A percentile compares a stretch with the other conserved stretches of the same genome.
phyloP scores from a whole-genome alignment of 1,284 basidiomycete species.

The Sporisorium scitamineum region DNA sequence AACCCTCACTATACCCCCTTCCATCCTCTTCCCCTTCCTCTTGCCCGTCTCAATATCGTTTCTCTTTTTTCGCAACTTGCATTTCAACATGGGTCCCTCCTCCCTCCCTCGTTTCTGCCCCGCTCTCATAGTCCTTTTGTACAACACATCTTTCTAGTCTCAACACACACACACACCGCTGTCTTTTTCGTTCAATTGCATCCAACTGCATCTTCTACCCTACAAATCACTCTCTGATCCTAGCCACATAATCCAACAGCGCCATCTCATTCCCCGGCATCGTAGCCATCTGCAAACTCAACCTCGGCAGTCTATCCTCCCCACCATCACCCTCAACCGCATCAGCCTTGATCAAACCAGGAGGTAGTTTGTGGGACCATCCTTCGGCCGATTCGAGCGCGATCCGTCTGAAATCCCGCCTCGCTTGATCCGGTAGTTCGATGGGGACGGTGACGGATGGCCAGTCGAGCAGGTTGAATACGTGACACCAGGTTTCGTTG shows the following conservation, averaged over 20 bases:
- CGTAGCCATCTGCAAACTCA: constrained; percentile 35
- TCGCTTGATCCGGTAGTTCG: not conserved
- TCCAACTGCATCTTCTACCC: constrained; percentile 28
- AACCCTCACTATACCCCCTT: constrained; percentile 39
- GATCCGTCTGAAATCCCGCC: not conserved
- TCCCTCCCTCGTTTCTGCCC: not conserved
- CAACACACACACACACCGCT: constrained; percentile 16
- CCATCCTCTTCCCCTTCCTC: not conserved
- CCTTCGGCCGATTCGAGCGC: not conserved
- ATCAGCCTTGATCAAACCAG: constrained; percentile 2
- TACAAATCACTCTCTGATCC: not conserved
- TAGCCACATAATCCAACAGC: constrained; percentile 24
- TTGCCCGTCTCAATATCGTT: too few species aligned
- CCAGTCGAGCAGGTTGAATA: constrained; percentile 46
- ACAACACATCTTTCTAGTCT: constrained; percentile 18
- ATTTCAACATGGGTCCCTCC: constrained; percentile 41
- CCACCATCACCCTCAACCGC: not conserved
- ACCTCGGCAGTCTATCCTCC: not conserved
- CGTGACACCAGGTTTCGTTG: constrained; percentile 41
- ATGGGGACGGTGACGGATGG: constrained; percentile 32
- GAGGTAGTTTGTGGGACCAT: constrained; percentile 9
- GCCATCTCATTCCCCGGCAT: constrained; percentile 19
- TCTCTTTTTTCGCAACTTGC: constrained; percentile 4
- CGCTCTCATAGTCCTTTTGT: constrained; percentile 2
- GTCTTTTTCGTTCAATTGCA: constrained; percentile 15